These are phyloP conservation scores for Areca catechu DNA, from an alignment of 176 grass and related monocot species.

Conservation along the genomic window DNA sequence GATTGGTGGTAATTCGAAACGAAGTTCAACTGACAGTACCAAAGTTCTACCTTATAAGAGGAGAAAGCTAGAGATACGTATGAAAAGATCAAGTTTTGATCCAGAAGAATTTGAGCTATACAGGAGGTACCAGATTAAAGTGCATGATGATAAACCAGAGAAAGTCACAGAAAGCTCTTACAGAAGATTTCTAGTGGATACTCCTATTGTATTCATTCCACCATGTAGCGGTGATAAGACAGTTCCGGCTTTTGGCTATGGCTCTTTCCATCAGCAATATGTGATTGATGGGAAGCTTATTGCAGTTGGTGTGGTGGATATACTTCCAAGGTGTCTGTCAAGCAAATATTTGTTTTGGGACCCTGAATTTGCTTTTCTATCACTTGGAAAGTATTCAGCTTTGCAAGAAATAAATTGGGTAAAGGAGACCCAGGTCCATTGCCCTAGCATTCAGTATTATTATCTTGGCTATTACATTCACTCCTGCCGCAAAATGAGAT, in stretches of 20 bases:
- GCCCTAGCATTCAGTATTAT: conserved; percentile 74
- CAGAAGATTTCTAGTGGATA: conserved; percentile 73
- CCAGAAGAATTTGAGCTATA: conserved; percentile 77
- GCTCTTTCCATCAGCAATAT: conserved; percentile 97
- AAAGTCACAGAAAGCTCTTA: conserved; percentile 65
- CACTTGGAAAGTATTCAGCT: conserved; percentile 91
- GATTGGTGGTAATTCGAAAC: conserved; percentile 36
- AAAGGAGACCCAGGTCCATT: conserved; percentile 46
- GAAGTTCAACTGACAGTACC: conserved; percentile 23
- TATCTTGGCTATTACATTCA: conserved; percentile 99
- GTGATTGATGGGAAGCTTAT: conserved; percentile 91
- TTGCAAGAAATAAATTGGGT: conserved; percentile 87
- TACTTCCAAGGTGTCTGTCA: conserved; percentile 88
- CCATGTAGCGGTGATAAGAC: conserved; percentile 41
- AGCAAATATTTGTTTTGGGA: conserved; percentile 99
- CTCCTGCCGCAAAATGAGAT: conserved; percentile 96
- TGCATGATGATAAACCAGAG: conserved; percentile 64
- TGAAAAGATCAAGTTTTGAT: conserved; percentile 77
- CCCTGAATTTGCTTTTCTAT: conserved; percentile 85
- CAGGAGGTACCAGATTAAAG: conserved; percentile 73
- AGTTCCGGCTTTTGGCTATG: conserved; percentile 67
- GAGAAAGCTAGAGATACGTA: conserved; percentile 68
- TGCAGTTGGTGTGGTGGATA: conserved; percentile 94
- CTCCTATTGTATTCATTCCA: conserved; percentile 63
- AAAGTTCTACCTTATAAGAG: conserved; percentile 29